Evolutionary conservation across 1,284 basidiomycete genomes (phyloP), one percentile per base, ranked within the genome.

Genomic region (Malassezia sp.): DNA sequence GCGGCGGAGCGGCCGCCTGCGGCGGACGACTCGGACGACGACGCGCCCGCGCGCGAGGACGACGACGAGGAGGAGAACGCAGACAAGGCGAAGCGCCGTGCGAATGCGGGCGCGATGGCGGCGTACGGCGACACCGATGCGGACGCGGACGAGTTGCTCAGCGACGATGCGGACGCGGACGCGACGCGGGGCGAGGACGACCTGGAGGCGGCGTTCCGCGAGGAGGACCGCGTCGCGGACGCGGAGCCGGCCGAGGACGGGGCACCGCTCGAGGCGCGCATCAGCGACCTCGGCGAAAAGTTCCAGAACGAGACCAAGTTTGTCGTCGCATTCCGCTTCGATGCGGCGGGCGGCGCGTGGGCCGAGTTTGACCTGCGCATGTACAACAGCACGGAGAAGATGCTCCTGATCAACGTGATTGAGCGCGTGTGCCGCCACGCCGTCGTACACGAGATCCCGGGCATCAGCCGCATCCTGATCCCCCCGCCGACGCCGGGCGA

Each of bases 291-390:
- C 27, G 71, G 73, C 38, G 71, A 76, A 33, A 53, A 58, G 17
- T 55, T 71, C 60, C 35, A 85, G 80, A 72, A 73, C 74, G 54
- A 64, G 9, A 71, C 71, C 53, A 73, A 74, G 51, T 77, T 72
- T 60, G 73, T 77, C 39, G 72, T 79, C 12, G 75, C 76, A 21
- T 89, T 95, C 72, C 73, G 74, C 42, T 97, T 91, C 72, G 79
- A 80, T 66, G 59, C 65, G 35, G 71, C 73, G 53, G 59, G 65
- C 30, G 80, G 81, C 45, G 75, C 76, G 28, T 70, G 66, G 65
- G 65, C 61, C 40, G 63, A 67, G 49, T 61, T 65, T 21, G 61
- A 67, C 33, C 50, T 70, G 38, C 58, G 59, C 30, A 54, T 70
- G 26, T 41, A 52, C 6, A 52, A 53, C 17, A 55, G 56, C 49